Evolutionary conservation across 73 alveolate genomes (phyloP).

Genomic region (Paramecium primaurelia): DNA sequence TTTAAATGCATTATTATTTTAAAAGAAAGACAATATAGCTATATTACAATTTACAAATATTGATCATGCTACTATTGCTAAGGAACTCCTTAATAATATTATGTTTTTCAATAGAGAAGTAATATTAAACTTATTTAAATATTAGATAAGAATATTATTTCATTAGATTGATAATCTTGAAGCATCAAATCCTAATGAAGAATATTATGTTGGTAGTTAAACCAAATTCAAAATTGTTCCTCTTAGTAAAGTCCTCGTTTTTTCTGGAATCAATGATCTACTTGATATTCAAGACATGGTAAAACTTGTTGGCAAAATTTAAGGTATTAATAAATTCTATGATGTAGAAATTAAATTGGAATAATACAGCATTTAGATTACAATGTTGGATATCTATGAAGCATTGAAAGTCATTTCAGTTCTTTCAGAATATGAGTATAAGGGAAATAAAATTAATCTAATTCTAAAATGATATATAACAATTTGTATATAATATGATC

Average conservation of each 20-base stretch:
- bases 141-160: slow-evolving; percentile 10
- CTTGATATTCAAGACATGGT: slow-evolving; percentile 22
- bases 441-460: slow-evolving; percentile 4
- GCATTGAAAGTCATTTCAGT: slow-evolving; percentile 20
- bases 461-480: not conserved
- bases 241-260: not conserved
- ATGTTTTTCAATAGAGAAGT: slow-evolving; percentile 8
- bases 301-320: slow-evolving; percentile 5
- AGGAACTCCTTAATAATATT: slow-evolving; percentile 23
- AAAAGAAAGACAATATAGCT: not conserved
- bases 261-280: slow-evolving; percentile 2
- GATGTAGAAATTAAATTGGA: not conserved
- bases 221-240: not conserved
- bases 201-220: not conserved
- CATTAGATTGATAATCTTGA: not conserved
- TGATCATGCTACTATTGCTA: slow-evolving; percentile 13
- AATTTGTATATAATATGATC: not conserved
- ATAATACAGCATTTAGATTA: not conserved
- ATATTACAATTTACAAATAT: not conserved
- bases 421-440: slow-evolving; percentile 7
- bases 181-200: not conserved
- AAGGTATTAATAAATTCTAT: not conserved
- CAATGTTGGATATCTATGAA: not conserved
- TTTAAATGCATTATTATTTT: not conserved
- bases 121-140: not conserved